Conservation (phyloP, 176 grass and related monocot species). For the Bothriochloa decipiens region DNA sequence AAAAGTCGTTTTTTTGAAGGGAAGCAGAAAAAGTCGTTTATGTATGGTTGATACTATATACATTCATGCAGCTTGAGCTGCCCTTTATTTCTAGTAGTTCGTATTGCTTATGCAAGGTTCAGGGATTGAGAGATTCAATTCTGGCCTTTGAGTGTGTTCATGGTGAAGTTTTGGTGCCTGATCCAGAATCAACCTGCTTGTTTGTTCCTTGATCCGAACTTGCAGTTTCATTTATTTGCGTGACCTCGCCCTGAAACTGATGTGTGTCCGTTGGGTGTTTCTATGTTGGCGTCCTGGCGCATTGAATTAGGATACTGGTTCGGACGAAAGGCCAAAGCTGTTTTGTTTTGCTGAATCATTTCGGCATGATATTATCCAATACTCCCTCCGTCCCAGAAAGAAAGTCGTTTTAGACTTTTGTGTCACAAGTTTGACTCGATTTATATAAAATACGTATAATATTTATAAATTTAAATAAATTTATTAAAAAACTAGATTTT, state of each 20-base stretch:
- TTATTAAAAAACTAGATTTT: no score
- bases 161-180: background rate
- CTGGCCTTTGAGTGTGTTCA: background rate
- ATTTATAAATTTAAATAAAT: no score
- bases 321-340: background rate
- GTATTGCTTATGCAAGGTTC: background rate
- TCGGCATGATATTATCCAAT: background rate
- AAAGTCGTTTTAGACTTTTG: no score
- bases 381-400: no score
- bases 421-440: no score
- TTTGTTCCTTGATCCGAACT: background rate
- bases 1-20: no score
- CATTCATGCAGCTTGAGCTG: background rate
- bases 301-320: background rate
- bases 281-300: no score
- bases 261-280: background rate
- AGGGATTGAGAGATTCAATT: background rate
- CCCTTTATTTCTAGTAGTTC: background rate
- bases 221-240: background rate
- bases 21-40: no score
- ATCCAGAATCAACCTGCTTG: background rate
- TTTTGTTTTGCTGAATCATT: background rate
- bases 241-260: background rate
- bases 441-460: no score
- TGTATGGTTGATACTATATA: background rate